phyloP scores from a whole-genome alignment of 2,329 filamentous ascomycete genomes.

The Arthrobotrys entomopaga region DNA sequence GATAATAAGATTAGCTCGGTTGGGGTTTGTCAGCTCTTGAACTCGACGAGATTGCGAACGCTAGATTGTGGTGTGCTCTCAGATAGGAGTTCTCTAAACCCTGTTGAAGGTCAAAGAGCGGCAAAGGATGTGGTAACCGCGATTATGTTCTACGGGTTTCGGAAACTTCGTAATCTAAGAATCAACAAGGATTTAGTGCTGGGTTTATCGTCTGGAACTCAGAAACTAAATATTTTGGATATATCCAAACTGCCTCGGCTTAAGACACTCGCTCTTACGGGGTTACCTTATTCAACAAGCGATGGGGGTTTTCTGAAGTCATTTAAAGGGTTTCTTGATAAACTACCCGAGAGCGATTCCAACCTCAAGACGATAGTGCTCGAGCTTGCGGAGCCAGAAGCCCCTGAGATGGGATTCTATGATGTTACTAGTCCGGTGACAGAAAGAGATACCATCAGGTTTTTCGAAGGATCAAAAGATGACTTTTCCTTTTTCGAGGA shows the following conservation, averaged over 20 bases:
- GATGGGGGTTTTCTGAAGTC: conserved; percentile 14
- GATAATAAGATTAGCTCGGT: conserved; percentile 45
- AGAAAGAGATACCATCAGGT: conserved; percentile 23
- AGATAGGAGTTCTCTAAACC: neutral
- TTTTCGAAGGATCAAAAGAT: conserved; percentile 44
- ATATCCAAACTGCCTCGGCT: conserved; percentile 37
- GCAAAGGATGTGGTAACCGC: conserved; percentile 19
- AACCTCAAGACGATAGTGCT: conserved; percentile 25
- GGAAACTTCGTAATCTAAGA: conserved; percentile 55
- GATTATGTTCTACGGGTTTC: conserved; percentile 54
- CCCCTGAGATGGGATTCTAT: conserved; percentile 32
- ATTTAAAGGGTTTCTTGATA: conserved; percentile 12
- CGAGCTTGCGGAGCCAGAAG: conserved; percentile 15
- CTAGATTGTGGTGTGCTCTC: conserved; percentile 53
- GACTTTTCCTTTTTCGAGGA: conserved; percentile 53
- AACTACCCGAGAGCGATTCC: neutral
- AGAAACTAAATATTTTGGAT: conserved; percentile 25
- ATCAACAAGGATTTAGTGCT: conserved; percentile 25
- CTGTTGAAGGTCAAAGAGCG: neutral
- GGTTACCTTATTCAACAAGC: conserved; percentile 18
- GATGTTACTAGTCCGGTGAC: conserved; percentile 4
- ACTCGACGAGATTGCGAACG: conserved; percentile 52
- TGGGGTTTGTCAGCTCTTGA: conserved; percentile 49
- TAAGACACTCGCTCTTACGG: conserved; percentile 52
- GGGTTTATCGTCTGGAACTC: conserved; percentile 1